Percentiles rank a stretch among this genome's conserved stretches.
These are phyloP conservation scores for Leucocoprinus birnbaumii DNA, from an alignment of 768 basidiomycete species.

Conservation along the genomic window DNA sequence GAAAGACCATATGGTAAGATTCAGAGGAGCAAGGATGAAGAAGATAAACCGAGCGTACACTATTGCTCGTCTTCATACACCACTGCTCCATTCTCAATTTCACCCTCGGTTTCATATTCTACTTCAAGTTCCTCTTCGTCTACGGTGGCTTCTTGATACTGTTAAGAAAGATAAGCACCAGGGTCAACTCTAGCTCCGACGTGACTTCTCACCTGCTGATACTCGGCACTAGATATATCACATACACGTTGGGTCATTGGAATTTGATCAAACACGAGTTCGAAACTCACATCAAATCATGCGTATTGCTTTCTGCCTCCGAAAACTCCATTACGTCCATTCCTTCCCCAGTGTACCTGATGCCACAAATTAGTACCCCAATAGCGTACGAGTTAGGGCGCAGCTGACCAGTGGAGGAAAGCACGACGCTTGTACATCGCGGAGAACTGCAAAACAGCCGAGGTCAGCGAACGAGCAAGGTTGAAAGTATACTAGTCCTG, in stretches of 20 bases:
- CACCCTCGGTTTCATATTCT: constrained; percentile 18
- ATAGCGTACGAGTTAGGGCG: background rate
- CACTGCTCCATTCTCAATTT: background rate
- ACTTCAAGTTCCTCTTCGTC: constrained; percentile 21
- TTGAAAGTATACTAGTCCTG: background rate
- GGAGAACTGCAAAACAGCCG: constrained; percentile 47
- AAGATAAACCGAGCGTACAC: background rate
- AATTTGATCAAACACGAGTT: background rate
- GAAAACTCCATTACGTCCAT: constrained; percentile 89
- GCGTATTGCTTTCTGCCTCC: constrained; percentile 82
- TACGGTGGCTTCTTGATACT: constrained; percentile 33
- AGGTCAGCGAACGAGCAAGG: background rate
- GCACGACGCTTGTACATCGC: constrained; percentile 83
- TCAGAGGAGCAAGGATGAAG: background rate
- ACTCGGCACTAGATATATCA: constrained; percentile 61
- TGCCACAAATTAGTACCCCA: background rate
- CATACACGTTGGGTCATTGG: background rate
- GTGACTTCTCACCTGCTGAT: constrained; percentile 62
- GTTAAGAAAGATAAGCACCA: background rate
- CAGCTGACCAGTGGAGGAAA: constrained; percentile 76
- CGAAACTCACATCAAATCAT: constrained; percentile 71
- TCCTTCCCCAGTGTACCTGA: constrained; percentile 79
- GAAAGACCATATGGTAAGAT: too few species aligned
- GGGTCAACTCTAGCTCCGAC: background rate
- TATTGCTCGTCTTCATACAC: constrained; percentile 16